These are phyloP conservation scores for Carex scoparia DNA, from an alignment of 176 grass and related monocot genomes.

Conservation along the genomic window DNA sequence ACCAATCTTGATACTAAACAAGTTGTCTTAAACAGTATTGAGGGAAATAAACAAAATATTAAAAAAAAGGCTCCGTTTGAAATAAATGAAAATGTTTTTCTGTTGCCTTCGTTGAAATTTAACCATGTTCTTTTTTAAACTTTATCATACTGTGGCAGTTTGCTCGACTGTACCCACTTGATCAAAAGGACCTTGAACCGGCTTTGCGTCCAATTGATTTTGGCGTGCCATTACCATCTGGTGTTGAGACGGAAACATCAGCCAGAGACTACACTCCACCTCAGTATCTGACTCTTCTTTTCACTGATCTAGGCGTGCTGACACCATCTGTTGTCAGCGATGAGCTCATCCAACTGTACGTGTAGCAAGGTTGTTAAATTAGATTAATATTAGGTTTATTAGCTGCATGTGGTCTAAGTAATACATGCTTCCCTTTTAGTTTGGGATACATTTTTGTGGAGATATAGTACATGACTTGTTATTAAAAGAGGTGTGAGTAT, in stretches of 20 bases:
- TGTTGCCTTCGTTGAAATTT: background rate
- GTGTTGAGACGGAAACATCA: conserved; percentile 41
- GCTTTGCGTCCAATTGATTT: conserved; percentile 32
- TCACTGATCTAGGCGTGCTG: conserved; percentile 53
- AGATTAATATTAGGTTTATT: background rate
- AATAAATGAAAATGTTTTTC: background rate
- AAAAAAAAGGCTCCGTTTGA: background rate
- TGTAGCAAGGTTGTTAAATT: conserved; percentile 11
- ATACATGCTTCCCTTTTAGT: background rate
- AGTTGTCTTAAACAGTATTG: background rate
- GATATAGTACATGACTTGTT: background rate
- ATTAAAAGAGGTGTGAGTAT: background rate
- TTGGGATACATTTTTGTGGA: conserved; percentile 13
- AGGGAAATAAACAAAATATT: background rate
- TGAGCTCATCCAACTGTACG: conserved; percentile 41
- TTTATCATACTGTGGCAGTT: conserved; percentile 29
- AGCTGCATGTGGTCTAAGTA: background rate
- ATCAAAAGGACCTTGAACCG: conserved; percentile 51
- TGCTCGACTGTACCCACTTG: conserved; percentile 44
- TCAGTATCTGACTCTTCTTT: conserved; percentile 44
- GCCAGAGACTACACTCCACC: conserved; percentile 48
- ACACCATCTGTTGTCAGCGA: conserved; percentile 46
- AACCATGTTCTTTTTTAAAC: background rate
- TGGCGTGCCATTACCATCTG: conserved; percentile 17
- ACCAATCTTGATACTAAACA: background rate